Conservation (phyloP, 2,329 filamentous ascomycete genomes). For the Hymenoscyphus albidus region DNA sequence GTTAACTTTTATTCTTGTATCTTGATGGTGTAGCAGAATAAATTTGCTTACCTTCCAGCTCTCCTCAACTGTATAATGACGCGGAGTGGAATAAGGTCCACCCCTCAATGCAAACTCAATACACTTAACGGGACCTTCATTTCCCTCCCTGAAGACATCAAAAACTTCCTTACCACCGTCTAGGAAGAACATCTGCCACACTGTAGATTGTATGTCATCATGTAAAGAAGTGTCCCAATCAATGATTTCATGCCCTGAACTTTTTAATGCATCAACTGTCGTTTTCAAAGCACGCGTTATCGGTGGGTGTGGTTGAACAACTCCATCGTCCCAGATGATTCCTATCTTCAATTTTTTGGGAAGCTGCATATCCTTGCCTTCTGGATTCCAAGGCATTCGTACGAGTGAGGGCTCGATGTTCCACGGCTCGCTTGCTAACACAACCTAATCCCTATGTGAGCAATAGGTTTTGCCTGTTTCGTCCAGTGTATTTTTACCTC, state of each 20-base stretch:
- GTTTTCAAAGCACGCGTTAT: conserved; percentile 33
- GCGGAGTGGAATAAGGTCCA: conserved; percentile 36
- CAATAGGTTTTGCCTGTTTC: neutral
- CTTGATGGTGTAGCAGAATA: neutral
- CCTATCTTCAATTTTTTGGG: conserved; percentile 35
- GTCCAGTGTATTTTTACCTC: conserved; percentile 13
- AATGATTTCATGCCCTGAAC: conserved; percentile 38
- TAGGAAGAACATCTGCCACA: conserved; percentile 8
- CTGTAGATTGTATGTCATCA: neutral
- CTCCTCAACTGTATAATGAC: conserved; percentile 1
- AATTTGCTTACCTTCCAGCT: neutral
- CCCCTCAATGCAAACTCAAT: conserved; percentile 54
- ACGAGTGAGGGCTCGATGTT: conserved; percentile 34
- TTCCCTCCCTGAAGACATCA: conserved; percentile 9
- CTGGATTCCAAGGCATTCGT: conserved; percentile 35
- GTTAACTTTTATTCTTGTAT: neutral
- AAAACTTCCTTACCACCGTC: conserved; percentile 21
- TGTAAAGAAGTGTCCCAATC: conserved; percentile 44
- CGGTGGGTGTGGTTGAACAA: conserved; percentile 35
- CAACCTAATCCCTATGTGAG: neutral
- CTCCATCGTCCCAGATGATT: conserved; percentile 34
- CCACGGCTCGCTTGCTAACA: conserved; percentile 30
- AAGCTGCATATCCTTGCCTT: conserved; percentile 1
- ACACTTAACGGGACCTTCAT: conserved; percentile 44
- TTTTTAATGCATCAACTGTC: conserved; percentile 29